Evolutionary conservation across 2,329 filamentous ascomycete species (phyloP).

Genomic region (Colletotrichum tamarilloi): DNA sequence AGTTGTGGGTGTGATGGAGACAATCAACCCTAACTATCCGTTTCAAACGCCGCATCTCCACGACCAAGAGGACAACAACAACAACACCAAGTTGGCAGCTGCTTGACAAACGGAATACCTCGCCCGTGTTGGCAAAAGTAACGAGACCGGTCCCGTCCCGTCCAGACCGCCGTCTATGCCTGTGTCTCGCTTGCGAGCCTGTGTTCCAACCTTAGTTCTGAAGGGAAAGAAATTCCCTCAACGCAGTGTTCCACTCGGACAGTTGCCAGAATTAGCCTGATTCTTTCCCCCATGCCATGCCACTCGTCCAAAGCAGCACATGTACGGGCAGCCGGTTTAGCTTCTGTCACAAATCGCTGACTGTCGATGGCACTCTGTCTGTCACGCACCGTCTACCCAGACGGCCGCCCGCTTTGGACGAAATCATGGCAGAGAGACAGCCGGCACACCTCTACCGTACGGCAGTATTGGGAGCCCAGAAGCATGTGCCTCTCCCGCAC

Average conservation of each 20-base stretch:
- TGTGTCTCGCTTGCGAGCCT: not conserved
- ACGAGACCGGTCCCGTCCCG: not conserved
- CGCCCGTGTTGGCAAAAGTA: not conserved
- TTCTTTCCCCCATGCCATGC: constrained; percentile 14
- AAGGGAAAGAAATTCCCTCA: constrained; percentile 34
- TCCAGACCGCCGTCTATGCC: constrained; percentile 24
- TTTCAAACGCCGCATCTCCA: constrained; percentile 2
- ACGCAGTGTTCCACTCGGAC: constrained; percentile 28
- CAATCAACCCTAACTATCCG: constrained; percentile 27
- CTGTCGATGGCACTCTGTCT: constrained; percentile 5
- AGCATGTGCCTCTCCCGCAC: constrained; percentile 22
- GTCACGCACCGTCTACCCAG: not conserved
- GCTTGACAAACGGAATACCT: not conserved
- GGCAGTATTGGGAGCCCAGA: constrained; percentile 4
- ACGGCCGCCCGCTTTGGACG: constrained; percentile 4
- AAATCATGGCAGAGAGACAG: not conserved
- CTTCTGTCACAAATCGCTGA: constrained; percentile 31
- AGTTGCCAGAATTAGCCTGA: constrained; percentile 32
- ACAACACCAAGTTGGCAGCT: not conserved
- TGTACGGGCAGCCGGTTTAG: not conserved
- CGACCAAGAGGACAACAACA: no score
- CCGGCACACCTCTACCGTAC: no score
- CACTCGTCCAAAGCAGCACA: not conserved
- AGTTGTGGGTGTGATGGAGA: constrained; percentile 16
- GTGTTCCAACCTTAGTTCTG: not conserved